These are phyloP conservation scores for Oxyria digyna DNA, from an alignment of 148 eudicot genomes.

Conservation along the genomic window DNA sequence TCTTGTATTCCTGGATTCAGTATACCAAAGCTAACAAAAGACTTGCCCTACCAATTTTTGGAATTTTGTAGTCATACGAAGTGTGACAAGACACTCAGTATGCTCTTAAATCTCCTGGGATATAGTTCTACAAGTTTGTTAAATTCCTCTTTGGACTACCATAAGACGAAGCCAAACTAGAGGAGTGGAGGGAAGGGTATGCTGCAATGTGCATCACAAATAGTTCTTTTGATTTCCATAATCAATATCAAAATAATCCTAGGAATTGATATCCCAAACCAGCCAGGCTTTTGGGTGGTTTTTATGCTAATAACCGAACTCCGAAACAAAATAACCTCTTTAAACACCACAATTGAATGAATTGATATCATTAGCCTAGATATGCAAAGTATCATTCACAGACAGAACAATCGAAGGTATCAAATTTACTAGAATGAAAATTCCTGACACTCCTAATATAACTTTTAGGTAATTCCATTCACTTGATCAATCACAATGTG, in stretches of 20 bases:
- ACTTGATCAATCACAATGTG: not conserved
- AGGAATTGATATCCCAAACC: not conserved
- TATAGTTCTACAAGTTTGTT: too few species aligned
- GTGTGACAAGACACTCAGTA: too few species aligned
- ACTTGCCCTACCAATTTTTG: too few species aligned
- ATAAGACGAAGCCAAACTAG: not conserved
- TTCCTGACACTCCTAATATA: not conserved
- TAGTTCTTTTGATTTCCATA: too few species aligned
- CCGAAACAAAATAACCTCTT: not conserved
- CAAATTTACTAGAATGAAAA: not conserved
- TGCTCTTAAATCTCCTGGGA: too few species aligned
- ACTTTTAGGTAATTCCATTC: not conserved
- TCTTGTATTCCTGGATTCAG: too few species aligned
- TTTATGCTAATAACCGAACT: not conserved
- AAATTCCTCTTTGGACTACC: not conserved
- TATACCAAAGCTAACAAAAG: too few species aligned
- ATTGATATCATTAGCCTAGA: not conserved
- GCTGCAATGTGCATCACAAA: too few species aligned
- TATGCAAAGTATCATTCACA: not conserved
- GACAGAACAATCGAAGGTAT: not conserved
- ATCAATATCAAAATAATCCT: too few species aligned
- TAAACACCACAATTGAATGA: not conserved
- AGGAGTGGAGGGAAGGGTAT: not conserved
- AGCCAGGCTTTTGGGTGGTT: not conserved
- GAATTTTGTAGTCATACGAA: too few species aligned